Evolutionary conservation across 1,284 basidiomycete genomes (phyloP).

Genomic region (Phlebopus sp.): DNA sequence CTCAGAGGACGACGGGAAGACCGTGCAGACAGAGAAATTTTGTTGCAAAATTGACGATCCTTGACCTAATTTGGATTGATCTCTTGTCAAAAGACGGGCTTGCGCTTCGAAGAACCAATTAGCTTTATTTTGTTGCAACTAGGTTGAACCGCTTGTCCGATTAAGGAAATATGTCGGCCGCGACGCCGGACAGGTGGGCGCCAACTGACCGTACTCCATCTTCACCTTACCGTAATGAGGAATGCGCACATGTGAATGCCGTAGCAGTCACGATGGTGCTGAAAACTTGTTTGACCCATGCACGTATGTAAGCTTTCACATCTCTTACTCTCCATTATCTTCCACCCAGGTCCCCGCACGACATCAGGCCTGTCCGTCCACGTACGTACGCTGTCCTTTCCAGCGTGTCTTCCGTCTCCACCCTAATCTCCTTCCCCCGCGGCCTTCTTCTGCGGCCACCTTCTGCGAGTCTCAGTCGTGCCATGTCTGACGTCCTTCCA

Average conservation of each 20-base stretch:
- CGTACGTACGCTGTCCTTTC: constrained; percentile 32
- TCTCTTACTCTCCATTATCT: constrained; percentile 32
- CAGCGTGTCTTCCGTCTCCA: constrained; percentile 32
- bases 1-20: constrained; percentile 4
- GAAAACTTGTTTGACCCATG: constrained; percentile 26
- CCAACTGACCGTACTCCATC: too few relatives aligned
- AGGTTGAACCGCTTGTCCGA: constrained; percentile 28
- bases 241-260: constrained; percentile 37
- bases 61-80: constrained; percentile 17
- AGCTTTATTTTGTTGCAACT: constrained; percentile 21
- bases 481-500: background rate
- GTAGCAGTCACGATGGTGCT: constrained; percentile 19
- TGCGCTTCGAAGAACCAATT: constrained; percentile 26
- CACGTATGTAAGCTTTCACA: constrained; percentile 34
- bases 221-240: constrained; percentile 35
- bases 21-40: constrained; percentile 5
- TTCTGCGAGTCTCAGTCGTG: constrained; percentile 7
- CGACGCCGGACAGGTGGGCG: constrained; percentile 22
- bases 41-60: constrained; percentile 24
- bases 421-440: constrained; percentile 32
- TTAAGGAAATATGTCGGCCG: constrained; percentile 29
- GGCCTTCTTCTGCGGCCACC: constrained; percentile 21
- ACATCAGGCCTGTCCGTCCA: constrained; percentile 31
- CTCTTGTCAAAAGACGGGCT: constrained; percentile 17
- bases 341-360: constrained; percentile 32